A percentile compares a stretch with the other conserved stretches of the same genome.
phyloP scores from a whole-genome alignment of 306 rosid species.

The Alnus glutinosa region DNA sequence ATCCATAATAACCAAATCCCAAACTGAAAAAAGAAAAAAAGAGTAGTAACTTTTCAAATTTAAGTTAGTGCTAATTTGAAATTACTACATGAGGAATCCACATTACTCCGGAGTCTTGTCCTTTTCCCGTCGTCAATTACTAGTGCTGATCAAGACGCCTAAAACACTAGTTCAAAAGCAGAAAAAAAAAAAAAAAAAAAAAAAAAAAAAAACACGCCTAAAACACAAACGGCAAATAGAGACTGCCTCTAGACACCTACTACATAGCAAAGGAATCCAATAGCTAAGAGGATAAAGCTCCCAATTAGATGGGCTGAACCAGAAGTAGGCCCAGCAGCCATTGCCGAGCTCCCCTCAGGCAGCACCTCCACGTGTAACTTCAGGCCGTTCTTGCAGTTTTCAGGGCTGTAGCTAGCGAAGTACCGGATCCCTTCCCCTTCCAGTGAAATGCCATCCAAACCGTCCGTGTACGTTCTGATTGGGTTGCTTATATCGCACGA shows the following conservation, averaged over 20 bases:
- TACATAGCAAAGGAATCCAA: slow-evolving; percentile 19
- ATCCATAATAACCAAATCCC: neutral
- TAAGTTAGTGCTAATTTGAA: too few relatives aligned
- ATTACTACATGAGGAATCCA: neutral
- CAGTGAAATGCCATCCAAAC: slow-evolving; percentile 58
- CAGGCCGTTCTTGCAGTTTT: slow-evolving; percentile 68
- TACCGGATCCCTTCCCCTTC: slow-evolving; percentile 67
- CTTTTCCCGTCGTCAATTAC: too few relatives aligned
- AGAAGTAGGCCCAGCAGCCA: slow-evolving; percentile 56
- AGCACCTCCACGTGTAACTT: slow-evolving; percentile 60
- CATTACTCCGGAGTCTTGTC: neutral
- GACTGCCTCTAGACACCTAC: neutral
- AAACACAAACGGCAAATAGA: neutral
- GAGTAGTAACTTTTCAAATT: neutral
- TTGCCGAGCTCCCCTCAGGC: slow-evolving; percentile 9
- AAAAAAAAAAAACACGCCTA: too few relatives aligned
- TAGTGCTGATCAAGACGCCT: too few relatives aligned
- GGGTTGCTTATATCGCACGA: slow-evolving; percentile 65
- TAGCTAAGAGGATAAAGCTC: slow-evolving; percentile 12
- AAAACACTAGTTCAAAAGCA: neutral
- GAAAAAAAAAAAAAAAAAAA: too few relatives aligned
- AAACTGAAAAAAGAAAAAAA: neutral
- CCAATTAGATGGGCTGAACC: slow-evolving; percentile 30
- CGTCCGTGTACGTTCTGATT: slow-evolving; percentile 65
- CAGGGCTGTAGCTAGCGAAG: slow-evolving; percentile 55